Evolutionary conservation across 768 basidiomycete genomes (phyloP), one percentile per base, ranked within the genome.

Genomic region (Cyclocybe cylindracea): DNA sequence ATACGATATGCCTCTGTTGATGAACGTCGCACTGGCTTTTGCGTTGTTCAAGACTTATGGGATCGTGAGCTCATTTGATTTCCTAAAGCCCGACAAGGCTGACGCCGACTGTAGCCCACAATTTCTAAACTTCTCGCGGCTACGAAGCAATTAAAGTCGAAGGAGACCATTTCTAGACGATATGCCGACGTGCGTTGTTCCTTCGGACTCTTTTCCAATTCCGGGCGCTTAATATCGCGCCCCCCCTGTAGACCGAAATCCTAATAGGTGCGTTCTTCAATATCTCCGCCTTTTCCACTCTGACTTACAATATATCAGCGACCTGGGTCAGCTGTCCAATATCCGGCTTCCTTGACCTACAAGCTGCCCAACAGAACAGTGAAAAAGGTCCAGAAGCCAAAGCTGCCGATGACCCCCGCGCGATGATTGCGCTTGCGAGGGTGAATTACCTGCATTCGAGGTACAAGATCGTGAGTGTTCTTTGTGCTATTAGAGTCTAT

Each of bases 1-100:
- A 5, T 24, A 24, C 5, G 24, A 24, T 24, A 24, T 24, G 24
- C 24, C 24, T 24, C 24, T 24, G 4, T 24, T 24, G 24, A 24
- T 24, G 24, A 24, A 24, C 5, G 24, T 24, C 2, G 59, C 78
- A 0, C 41, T 76, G 32, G 64, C 75, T 1, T 78, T 82, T 60
- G 80, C 79, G 3, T 57, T 82, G 52, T 80, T 81, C 70, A 80
- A 79, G 63, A 80, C 79, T 3, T 80, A 78, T 56, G 55, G 47
- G 4, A 51, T 61, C 32, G 60, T 61, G 47, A 50, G 60, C 45
- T 11, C 34, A 5, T 24, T 40, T 40, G 36, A 18, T 19, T 38
- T 24, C 2, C n/a, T 46, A 24, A 10, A 35, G 18, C 6, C 6
- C 8, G 8, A 16, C 8, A 16, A 10, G 8, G 16, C 16, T 13